Evolutionary conservation across 2,329 filamentous ascomycete species (phyloP), one percentile per base, ranked within the genome.

Genomic region (Curvularia sp.): DNA sequence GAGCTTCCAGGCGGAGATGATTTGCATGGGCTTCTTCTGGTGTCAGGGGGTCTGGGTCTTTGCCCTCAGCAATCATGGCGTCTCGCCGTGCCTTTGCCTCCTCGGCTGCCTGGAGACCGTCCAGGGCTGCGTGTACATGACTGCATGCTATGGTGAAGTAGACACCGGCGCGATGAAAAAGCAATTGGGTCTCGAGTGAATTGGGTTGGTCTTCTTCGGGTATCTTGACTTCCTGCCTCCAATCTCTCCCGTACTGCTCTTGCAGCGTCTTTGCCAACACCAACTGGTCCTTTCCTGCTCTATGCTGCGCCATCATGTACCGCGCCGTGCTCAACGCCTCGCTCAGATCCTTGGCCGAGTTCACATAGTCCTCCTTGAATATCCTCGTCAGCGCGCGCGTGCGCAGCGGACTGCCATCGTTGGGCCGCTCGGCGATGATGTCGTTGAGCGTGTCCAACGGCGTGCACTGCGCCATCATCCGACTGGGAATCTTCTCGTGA

Each of bases 401-500:
- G 47, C 92, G 84, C 66, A 91, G 78, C 1, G 88, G 86, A 61
- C 90, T 87, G 1, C 83, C 85, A 48, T 92, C 88, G 44, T 81
- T 82, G 1, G 89, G 87, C 20, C 85, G 79, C 41, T 86, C 84
- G 12, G 81, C 78, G 58, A 93, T 88, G 55, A 94, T 86, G 38
- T 90, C 85, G 71, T 88, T 82, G 63, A 96, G 76, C 4, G 87
- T 83, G 52, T 85, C 79, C 56, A 93, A 77, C 61, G 86, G 88
- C 8, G 90, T 93, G 67, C 85, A 88, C 68, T 91, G 86, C 35
- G 88, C 89, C 73, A 95, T 80, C 73, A 89, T 87, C 42, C 89
- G 81, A 41, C 87, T 90, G 1, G 91, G 89, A 26, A 95, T 93
- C 84, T 94, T 95, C 78, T 96, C 91, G 77, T 94, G 91, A 76